Evolutionary conservation across 2,329 filamentous ascomycete genomes (phyloP).

Genomic region (Ophiocordyceps robertsii): DNA sequence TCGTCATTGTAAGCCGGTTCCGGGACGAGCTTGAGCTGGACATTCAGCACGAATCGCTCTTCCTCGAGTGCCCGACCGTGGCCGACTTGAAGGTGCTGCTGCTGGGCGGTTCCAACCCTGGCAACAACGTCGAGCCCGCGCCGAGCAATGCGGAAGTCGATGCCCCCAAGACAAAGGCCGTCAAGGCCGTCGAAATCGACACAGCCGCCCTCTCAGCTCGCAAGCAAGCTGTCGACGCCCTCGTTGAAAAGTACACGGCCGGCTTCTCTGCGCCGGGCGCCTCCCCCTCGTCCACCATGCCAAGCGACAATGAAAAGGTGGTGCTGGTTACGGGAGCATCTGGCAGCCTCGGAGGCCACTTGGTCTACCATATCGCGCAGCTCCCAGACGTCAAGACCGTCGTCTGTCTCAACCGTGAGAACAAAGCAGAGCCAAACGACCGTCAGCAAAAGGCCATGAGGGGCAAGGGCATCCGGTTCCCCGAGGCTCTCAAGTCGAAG

Average conservation of each 20-base stretch:
- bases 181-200: background rate
- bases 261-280: background rate
- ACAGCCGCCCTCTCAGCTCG: background rate
- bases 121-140: background rate
- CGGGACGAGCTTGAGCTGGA: constrained; percentile 45
- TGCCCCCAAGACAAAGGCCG: background rate
- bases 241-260: constrained; percentile 1
- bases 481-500: constrained; percentile 1
- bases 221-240: constrained; percentile 1
- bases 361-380: constrained; percentile 16
- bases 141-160: background rate
- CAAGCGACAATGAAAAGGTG: background rate
- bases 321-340: constrained; percentile 24
- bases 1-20: constrained; percentile 41
- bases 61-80: constrained; percentile 39
- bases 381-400: constrained; percentile 13
- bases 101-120: background rate
- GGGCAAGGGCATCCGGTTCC: constrained; percentile 1
- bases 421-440: background rate
- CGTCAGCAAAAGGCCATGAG: constrained; percentile 2
- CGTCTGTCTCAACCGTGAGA: constrained; percentile 31
- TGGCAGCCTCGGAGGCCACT: constrained; percentile 23
- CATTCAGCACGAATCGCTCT: constrained; percentile 32
- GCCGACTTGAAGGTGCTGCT: constrained; percentile 31
- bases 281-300: background rate